Evolutionary conservation across 352 stramenopile species (phyloP), one percentile per base, ranked within the genome.

Genomic region (Pelagophyceae sp.): DNA sequence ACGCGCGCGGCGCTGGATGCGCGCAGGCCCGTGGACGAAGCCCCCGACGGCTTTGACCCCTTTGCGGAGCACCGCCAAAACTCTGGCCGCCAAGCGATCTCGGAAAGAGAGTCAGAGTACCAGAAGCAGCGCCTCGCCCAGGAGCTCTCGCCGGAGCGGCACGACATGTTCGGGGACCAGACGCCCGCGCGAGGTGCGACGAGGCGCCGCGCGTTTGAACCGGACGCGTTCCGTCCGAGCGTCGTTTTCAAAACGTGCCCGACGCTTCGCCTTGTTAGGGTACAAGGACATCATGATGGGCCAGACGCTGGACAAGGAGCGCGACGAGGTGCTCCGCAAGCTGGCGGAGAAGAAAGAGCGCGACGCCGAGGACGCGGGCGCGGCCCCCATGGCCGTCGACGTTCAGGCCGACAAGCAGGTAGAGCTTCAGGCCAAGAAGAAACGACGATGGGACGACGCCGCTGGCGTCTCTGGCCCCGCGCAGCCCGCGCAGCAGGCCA

Each of bases 41-140:
- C 19, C 1, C 17, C 38, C 77, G 90, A 94, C n/a, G 85, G 88
- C 75, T 83, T 91, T 76, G 90, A 97, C 83, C 92, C 92, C 33
- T 96, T 97, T 80, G 87, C 85, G 27, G 85, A 89, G 65, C 64
- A 78, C 51, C 85, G 90, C 58, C 88, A 92, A 72, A 82, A 84
- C 19, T 91, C 92, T n/a, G 94, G 92, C 20, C 94, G 88, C 27
- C 91, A 92, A 0, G 77, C 97, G 11, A 98, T 98, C 75, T 79
- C 86, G 20, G 92, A 98, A 83, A 86, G 94, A 32, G 94, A 99
- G 83, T 95, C 93, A 74, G 89, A 95, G 25, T 94, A 94, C 79
- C 87, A 91, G 31, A 79, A 84, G 40, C 77, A 85, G 65, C 80
- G 78, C 23, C 38, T 38, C n/a, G 83, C 77, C 67, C 72, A 72